Conservation (phyloP, 495 filamentous ascomycete genomes). For the Neurospora cerealis region DNA sequence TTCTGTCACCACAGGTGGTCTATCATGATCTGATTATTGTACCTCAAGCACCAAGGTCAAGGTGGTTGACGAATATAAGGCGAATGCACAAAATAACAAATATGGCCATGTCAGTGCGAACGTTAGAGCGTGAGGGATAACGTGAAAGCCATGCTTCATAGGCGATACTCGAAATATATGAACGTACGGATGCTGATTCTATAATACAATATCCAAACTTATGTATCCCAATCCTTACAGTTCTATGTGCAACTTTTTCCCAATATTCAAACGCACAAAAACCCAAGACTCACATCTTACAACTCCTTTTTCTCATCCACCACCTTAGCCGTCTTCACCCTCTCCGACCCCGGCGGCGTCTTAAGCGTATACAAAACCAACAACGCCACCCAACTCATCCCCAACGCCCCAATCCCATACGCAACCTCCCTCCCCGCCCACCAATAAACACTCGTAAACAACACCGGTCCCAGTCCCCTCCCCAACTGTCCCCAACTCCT, state of each 20-base stretch:
- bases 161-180: background rate
- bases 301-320: constrained; percentile 29
- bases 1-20: no score
- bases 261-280: background rate
- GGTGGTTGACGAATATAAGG: no score
- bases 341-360: constrained; percentile 32
- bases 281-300: constrained; percentile 14
- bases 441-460: constrained; percentile 98
- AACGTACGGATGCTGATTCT: background rate
- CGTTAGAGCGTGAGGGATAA: no score
- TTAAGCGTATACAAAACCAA: constrained; percentile 62
- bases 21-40: no score
- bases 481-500: constrained; percentile 80
- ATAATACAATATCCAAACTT: background rate
- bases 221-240: background rate
- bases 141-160: background rate
- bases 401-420: constrained; percentile 67
- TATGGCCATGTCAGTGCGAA: no score
- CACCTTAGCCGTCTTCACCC: constrained; percentile 6
- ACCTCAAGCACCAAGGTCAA: no score
- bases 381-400: constrained; percentile 62
- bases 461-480: constrained; percentile 70
- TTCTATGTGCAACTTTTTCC: background rate
- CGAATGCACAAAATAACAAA: no score
- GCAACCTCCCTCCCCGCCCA: constrained; percentile 88